These are phyloP conservation scores for Neoboletus subvelutipes DNA, from an alignment of 768 basidiomycete species.

Conservation along the genomic window DNA sequence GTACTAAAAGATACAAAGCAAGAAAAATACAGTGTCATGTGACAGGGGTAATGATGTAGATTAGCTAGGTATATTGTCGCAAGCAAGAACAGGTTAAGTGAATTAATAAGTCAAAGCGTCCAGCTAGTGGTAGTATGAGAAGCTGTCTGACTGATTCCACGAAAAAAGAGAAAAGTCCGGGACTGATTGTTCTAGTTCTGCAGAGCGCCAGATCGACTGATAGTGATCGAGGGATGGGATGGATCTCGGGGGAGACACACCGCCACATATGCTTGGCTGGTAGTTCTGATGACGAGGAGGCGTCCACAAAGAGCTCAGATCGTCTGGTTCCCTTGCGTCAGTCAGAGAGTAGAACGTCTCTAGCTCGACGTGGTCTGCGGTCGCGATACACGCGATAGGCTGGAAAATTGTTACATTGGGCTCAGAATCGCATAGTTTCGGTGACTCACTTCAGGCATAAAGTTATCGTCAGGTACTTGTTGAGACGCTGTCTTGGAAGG, in stretches of 20 bases:
- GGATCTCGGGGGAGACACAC: background rate
- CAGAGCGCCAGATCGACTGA: constrained; percentile 15
- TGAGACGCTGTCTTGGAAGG: constrained; percentile 10
- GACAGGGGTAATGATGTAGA: too few relatives aligned
- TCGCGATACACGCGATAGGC: background rate
- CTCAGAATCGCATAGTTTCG: background rate
- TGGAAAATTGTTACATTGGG: constrained; percentile 5
- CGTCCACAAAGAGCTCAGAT: background rate
- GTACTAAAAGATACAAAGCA: constrained; percentile 14
- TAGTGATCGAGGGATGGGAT: constrained; percentile 2
- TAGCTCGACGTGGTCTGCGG: constrained; percentile 1
- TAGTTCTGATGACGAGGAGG: constrained; percentile 8
- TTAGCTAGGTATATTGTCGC: constrained; percentile 19
- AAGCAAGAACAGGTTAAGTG: constrained; percentile 16
- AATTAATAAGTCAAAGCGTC: constrained; percentile 29
- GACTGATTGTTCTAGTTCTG: constrained; percentile 5
- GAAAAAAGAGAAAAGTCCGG: constrained; percentile 21
- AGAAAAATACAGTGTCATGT: constrained; percentile 26
- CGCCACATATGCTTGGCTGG: background rate
- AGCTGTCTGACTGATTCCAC: constrained; percentile 25
- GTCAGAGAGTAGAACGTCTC: background rate
- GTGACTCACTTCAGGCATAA: constrained; percentile 15
- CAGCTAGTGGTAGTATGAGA: constrained; percentile 20
- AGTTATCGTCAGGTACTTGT: background rate
- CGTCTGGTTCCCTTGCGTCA: background rate